Evolutionary conservation across 768 basidiomycete genomes (phyloP).

Genomic region (Lactifluus hygrophoroides): DNA sequence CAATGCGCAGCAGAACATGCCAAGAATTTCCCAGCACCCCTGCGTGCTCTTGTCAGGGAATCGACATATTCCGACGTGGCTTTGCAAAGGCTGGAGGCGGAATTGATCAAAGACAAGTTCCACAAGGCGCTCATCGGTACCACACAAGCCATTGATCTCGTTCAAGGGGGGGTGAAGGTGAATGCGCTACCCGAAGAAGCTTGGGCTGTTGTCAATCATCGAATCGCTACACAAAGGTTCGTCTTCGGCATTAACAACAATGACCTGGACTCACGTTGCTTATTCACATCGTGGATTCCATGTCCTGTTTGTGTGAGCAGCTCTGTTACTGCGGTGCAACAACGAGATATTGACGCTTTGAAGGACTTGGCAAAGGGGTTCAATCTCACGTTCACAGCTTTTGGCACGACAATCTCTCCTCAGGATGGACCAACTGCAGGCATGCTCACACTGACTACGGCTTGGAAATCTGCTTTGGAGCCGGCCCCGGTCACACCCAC

Average conservation of each 20-base stretch:
- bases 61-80: slow-evolving; percentile 25
- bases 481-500: slow-evolving; percentile 39
- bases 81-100: slow-evolving; percentile 30
- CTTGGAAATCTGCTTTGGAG: slow-evolving; percentile 28
- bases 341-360: slow-evolving; percentile 27
- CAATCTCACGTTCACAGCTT: slow-evolving; percentile 35
- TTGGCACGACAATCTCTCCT: slow-evolving; percentile 28
- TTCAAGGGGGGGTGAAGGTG: slow-evolving; percentile 36
- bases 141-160: slow-evolving; percentile 32
- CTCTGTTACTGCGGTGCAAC: slow-evolving; percentile 27
- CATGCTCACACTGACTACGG: slow-evolving; percentile 31
- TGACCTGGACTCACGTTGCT: background rate
- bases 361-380: slow-evolving; percentile 27
- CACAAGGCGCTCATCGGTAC: slow-evolving; percentile 28
- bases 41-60: slow-evolving; percentile 26
- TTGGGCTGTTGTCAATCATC: slow-evolving; percentile 25
- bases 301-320: slow-evolving; percentile 21
- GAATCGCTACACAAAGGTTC: slow-evolving; percentile 29
- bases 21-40: slow-evolving; percentile 28
- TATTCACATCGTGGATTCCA: background rate
- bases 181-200: slow-evolving; percentile 40
- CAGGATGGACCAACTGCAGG: slow-evolving; percentile 27
- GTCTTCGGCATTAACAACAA: background rate
- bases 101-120: slow-evolving; percentile 23
- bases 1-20: slow-evolving; percentile 38